Base-by-base conservation (phyloP, 2,329 filamentous ascomycete species). In the Curvularia verruculosa region DNA sequence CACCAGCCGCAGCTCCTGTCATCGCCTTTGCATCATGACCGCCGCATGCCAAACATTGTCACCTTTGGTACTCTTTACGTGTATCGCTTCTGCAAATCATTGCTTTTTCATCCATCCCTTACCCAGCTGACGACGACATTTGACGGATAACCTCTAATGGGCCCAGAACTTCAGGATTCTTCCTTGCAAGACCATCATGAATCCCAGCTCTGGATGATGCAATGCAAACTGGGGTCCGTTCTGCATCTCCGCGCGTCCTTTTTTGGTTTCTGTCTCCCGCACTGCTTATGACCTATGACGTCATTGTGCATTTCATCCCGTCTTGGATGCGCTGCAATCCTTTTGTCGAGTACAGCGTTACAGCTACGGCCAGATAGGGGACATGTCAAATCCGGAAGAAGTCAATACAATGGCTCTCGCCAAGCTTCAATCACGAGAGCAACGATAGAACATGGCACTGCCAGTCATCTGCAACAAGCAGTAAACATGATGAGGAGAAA, bases 111-210 rank as follows among this genome's bases (percentile, higher is more conserved):
- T 34, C 19, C 9, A 43, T 9, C 1, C 23, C 31, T 43, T 52
- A 21, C 37, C n/a, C 37, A 59, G 61, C 60, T 65, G 61, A 67
- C 63, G 68, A 64, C 59, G 59, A 29, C 26, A 12, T 31, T 31
- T 31, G 48, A n/a, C 31, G 31, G 31, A 31, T n/a, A n/a, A 2
- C 31, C 13, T 31, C n/a, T 6, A 6, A 13, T n/a, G 15, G 31
- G 7, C 15, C 31, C 31, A n/a, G 31, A 36, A 36, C 31, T 36
- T 36, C 37, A 18, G 36, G n/a, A 39, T 39, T 12, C 10, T 29
- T 21, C 43, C 37, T 48, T 26, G 6, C 29, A 34, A n/a, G 10
- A 13, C 15, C 5, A 12, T 7, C 39, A 18, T 36, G 31, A 3
- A 36, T 36, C n/a, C 15, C 5, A n/a, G 15, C 10, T 41, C 18